Evolutionary conservation across 2,329 filamentous ascomycete genomes (phyloP).

Genomic region (Colletotrichum incanum): DNA sequence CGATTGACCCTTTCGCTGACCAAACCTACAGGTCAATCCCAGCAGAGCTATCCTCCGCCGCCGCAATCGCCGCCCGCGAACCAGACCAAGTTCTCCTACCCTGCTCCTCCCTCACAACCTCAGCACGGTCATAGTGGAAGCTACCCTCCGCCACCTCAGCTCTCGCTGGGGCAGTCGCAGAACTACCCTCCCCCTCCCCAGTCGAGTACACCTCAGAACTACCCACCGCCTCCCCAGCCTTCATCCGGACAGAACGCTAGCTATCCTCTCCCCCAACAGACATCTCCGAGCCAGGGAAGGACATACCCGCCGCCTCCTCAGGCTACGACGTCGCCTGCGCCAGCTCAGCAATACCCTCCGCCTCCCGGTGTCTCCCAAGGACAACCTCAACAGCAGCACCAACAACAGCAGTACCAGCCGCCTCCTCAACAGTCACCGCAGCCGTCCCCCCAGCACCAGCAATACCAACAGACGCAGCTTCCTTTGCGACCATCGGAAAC

Average conservation of each 20-base stretch:
- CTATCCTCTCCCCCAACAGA: conserved; percentile 41
- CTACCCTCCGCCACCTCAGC: conserved; percentile 52
- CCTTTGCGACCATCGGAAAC: conserved; percentile 38
- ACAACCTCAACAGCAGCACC: conserved; percentile 47
- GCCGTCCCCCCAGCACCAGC: conserved; percentile 47
- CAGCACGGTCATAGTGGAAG: conserved; percentile 45
- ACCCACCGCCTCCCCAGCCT: conserved; percentile 48
- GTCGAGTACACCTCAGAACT: conserved; percentile 36
- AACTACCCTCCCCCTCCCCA: conserved; percentile 52
- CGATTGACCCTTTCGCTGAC: conserved; percentile 19
- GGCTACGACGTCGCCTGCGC: conserved; percentile 38
- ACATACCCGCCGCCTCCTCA: conserved; percentile 47
- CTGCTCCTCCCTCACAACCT: conserved; percentile 55
- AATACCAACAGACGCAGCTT: conserved; percentile 47
- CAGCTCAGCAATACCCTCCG: conserved; percentile 49
- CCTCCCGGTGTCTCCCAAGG: conserved; percentile 46
- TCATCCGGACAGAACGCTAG: conserved; percentile 20
- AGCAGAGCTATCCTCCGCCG: conserved; percentile 63
- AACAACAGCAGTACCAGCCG: conserved; percentile 50
- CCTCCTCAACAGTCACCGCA: conserved; percentile 49
- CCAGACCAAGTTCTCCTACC: conserved; percentile 62
- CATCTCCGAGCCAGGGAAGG: conserved; percentile 30
- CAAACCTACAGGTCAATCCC: conserved; percentile 37
- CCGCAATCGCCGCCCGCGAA: conserved; percentile 64
- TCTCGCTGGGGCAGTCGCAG: conserved; percentile 4